Evolutionary conservation across 495 filamentous ascomycete species (phyloP), one percentile per base, ranked within the genome.

Genomic region (Hypoxylon fragiforme): DNA sequence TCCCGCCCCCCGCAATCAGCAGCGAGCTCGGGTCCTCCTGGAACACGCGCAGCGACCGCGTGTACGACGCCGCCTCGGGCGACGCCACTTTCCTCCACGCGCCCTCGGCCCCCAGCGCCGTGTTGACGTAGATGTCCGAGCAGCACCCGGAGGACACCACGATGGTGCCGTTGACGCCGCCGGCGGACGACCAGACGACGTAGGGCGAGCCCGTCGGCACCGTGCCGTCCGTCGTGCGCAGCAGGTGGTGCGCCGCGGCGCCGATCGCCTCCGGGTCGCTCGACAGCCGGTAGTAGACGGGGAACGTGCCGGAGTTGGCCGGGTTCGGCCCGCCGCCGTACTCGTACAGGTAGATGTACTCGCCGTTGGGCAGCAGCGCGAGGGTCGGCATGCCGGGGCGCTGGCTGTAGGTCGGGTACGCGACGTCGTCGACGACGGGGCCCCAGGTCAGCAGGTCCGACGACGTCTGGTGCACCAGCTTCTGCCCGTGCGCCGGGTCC

Each of bases 351-450:
- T 80, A 78, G 55, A 88, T 83, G 59, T 76, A 86, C 54, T 82
- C 71, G 38, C 76, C 76, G 59, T 83, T 81, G 1, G 83, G 82
- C 11, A 87, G 77, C 55, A 80, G 45, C 22, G 80, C 64, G 3
- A 86, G 75, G 7, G 77, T 76, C 7, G 85, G 77, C 86, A 89
- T 89, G 35, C 85, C 86, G 0, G 86, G 86, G 5, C 85, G 78
- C 39, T 77, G 78, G n/a, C 74, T 77, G 60, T 88, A 87, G 7
- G 67, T 74, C 9, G 74, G 58, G 52, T 83, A 82, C 7, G 73
- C 70, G 5, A 87, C 82, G 64, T 89, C 86, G 43, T 86, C 73
- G 16, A 87, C 78, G 6, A 76, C 67, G 7, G 76, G 57, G 7
- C 73, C 77, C 86, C 86, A 90, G 2, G 54, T 77, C 31, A 70